Percentiles rank a stretch among this genome's conserved stretches.
These are phyloP conservation scores for Leccinum fibrillosum DNA, from an alignment of 768 basidiomycete species.

Conservation along the genomic window DNA sequence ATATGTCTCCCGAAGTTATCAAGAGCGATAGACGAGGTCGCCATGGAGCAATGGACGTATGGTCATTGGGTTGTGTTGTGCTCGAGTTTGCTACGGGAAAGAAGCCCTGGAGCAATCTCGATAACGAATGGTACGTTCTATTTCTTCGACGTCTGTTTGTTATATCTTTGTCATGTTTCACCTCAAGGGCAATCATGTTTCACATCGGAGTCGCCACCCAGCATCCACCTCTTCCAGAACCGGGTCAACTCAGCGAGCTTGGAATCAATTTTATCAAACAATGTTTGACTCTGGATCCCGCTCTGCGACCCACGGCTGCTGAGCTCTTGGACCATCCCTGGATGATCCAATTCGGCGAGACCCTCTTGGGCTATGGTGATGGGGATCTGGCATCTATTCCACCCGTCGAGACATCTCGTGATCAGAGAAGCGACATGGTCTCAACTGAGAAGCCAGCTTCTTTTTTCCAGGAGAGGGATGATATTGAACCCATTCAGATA, in stretches of 20 bases:
- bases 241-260: conserved; percentile 79
- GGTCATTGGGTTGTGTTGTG: conserved; percentile 97
- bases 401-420: conserved; percentile 42
- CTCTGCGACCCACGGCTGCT: conserved; percentile 75
- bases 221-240: conserved; percentile 92
- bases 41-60: conserved; percentile 96
- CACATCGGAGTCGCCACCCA: conserved; percentile 97
- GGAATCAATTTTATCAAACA: conserved; percentile 94
- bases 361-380: conserved; percentile 65
- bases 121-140: conserved; percentile 88
- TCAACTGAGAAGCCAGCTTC: conserved; percentile 55
- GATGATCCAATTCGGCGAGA: conserved; percentile 81
- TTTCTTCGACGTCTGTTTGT: background rate
- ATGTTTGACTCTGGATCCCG: conserved; percentile 86
- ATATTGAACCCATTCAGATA: conserved; percentile 52
- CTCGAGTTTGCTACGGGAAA: conserved; percentile 94
- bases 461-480: conserved; percentile 56
- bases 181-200: conserved; percentile 97
- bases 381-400: conserved; percentile 52
- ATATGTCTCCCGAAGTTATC: conserved; percentile 99
- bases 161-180: conserved; percentile 2
- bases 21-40: conserved; percentile 86
- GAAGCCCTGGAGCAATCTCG: conserved; percentile 98
- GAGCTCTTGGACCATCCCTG: conserved; percentile 88
- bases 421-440: conserved; percentile 48